Evolutionary conservation across 2,329 filamentous ascomycete genomes (phyloP), one percentile per base, ranked within the genome.

Genomic region (Venturia asperata): DNA sequence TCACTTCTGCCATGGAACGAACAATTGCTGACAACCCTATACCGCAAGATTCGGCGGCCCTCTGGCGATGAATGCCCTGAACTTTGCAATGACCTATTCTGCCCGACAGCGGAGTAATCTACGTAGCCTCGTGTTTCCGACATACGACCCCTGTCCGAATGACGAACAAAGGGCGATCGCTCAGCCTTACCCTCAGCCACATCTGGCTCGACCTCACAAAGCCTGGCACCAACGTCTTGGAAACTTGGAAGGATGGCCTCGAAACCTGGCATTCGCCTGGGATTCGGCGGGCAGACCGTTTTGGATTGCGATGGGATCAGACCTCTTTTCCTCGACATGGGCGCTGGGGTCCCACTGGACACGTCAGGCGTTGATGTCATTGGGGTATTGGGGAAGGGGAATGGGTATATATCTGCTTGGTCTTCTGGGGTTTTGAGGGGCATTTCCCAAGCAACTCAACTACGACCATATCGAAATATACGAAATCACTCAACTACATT

Each of bases 331-430:
- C 17, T 24, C 45, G 47, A 21, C 7, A 13, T 47, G 5, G 21
- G 45, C 3, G 3, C 5, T 47, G 13, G 19, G 45, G 2, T 30
- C 11, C 47, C 13, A 17, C 21, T 52, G 47, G 47, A 52, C 13
- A 52, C 47, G 47, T 52, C 47, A 52, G 47, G 47, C 47, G 47
- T 52, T 52, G 47, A 52, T 52, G 47, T 52, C 47, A 52, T 21
- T 21, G 45, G 45, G n/a, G 19, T 11, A 11, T n/a, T 41, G 39
- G 39, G 15, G 39, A 15, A 2, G 9, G 39, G 11, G 39, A 10
- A 15, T 41, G 39, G 42, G 42, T 45, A 45, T 45, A 45, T 45
- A 45, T 3, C 1, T 2, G 15, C 2, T 17, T 2, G 2, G 39
- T 41, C 9, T 10, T 41, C 39, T 41, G 39, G 2, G 39, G 3